phyloP scores from a whole-genome alignment of 2,329 filamentous ascomycete genomes.

The Xylaria sp. region DNA sequence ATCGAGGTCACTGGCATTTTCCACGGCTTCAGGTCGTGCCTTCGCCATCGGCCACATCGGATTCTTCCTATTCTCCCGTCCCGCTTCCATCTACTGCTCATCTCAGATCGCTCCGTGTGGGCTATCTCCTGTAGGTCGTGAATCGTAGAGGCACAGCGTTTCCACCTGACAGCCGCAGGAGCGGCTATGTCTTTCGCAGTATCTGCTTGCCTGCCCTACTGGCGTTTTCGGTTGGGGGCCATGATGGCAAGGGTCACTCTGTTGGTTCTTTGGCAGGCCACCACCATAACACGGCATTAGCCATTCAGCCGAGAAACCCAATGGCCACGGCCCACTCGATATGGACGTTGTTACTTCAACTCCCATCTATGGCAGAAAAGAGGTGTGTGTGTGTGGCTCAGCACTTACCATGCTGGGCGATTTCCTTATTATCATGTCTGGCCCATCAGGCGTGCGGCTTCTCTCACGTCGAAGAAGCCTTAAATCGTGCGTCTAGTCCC shows the following conservation, averaged over 20 bases:
- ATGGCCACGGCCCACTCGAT: constrained; percentile 42
- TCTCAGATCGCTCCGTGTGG: constrained; percentile 3
- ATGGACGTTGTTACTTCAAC: constrained; percentile 40
- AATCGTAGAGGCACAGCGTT: constrained; percentile 11
- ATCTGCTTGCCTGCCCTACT: constrained; percentile 28
- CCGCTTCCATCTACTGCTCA: constrained; percentile 10
- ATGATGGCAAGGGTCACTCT: constrained; percentile 36
- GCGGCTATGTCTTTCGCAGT: constrained; percentile 26
- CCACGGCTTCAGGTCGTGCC: constrained; percentile 6
- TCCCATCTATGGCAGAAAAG: constrained; percentile 38
- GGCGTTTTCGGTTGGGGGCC: constrained; percentile 38
- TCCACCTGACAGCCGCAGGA: constrained; percentile 15
- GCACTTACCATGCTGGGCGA: constrained; percentile 37
- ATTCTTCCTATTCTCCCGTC: constrained; percentile 29
- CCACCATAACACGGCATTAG: constrained; percentile 48
- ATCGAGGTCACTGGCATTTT: constrained; percentile 16
- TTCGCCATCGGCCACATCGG: constrained; percentile 27
- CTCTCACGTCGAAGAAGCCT: constrained; percentile 40
- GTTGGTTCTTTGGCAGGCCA: constrained; percentile 42
- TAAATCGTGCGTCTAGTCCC: constrained; percentile 40
- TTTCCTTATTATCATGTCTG: constrained; percentile 36
- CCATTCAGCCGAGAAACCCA: constrained; percentile 53
- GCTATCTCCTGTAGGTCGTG: constrained; percentile 10
- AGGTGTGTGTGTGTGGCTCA: constrained; percentile 48
- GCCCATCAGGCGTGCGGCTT: constrained; percentile 39